Evolutionary conservation across 2,329 filamentous ascomycete genomes (phyloP).

Genomic region (Cercospora zeae-maydis): DNA sequence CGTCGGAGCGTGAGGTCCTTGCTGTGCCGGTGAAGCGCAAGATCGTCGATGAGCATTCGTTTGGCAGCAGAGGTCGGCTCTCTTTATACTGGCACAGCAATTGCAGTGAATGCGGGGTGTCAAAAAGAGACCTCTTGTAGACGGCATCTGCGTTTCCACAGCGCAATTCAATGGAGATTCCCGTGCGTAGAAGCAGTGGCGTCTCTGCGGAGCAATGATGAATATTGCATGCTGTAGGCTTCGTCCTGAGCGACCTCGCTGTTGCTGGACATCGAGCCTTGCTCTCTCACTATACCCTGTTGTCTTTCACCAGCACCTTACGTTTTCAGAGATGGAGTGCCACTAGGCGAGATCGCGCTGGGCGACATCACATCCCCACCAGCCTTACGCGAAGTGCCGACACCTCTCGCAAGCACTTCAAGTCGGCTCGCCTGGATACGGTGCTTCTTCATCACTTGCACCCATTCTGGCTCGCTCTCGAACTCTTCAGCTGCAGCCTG

Average conservation of each 20-base stretch:
- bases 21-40: neutral
- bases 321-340: neutral
- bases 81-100: neutral
- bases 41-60: neutral
- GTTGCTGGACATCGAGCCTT: no score
- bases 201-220: neutral
- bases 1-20: neutral
- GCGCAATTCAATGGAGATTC: neutral
- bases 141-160: neutral
- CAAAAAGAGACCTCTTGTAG: neutral
- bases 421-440: constrained; percentile 67
- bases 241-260: neutral
- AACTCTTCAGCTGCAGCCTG: constrained; percentile 39
- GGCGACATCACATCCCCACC: constrained; percentile 57
- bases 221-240: neutral
- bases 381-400: constrained; percentile 30
- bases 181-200: neutral
- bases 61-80: neutral
- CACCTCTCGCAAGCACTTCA: constrained; percentile 35
- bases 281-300: neutral
- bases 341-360: constrained; percentile 14
- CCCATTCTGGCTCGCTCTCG: constrained; percentile 66
- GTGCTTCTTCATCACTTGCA: constrained; percentile 84
- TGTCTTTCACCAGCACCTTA: neutral
- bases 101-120: neutral